phyloP scores from a whole-genome alignment of 768 basidiomycete species.

The Hygrocybe punicea region DNA sequence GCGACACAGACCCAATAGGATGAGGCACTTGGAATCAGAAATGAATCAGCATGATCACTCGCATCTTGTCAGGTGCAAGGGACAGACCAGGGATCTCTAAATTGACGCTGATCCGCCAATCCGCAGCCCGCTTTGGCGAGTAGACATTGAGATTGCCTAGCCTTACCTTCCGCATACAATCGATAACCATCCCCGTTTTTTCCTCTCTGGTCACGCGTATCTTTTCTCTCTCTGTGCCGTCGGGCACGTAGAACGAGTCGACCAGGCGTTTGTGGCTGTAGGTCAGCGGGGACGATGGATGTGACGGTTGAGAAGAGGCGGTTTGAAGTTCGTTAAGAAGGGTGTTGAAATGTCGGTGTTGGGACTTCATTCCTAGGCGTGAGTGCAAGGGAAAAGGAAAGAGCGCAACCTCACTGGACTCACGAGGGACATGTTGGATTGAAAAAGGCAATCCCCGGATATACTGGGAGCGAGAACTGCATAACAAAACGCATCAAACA shows the following conservation, averaged over 20 bases:
- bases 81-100: slow-evolving; percentile 81
- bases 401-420: slow-evolving; percentile 34
- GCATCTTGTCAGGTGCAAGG: not conserved
- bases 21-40: slow-evolving; percentile 49
- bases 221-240: slow-evolving; percentile 55
- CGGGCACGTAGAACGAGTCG: slow-evolving; percentile 71
- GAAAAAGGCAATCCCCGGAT: slow-evolving; percentile 68
- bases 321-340: slow-evolving; percentile 81
- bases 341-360: slow-evolving; percentile 83
- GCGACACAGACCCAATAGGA: slow-evolving; percentile 58
- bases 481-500: slow-evolving; percentile 6
- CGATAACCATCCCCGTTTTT: slow-evolving; percentile 59
- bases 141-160: slow-evolving; percentile 86
- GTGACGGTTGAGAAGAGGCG: slow-evolving; percentile 48
- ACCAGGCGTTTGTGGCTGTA: slow-evolving; percentile 76
- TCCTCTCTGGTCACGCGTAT: slow-evolving; percentile 84
- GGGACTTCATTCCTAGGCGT: slow-evolving; percentile 47
- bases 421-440: slow-evolving; percentile 90
- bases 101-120: slow-evolving; percentile 93
- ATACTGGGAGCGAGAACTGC: slow-evolving; percentile 69
- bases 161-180: slow-evolving; percentile 74
- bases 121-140: slow-evolving; percentile 75
- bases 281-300: slow-evolving; percentile 55
- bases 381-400: slow-evolving; percentile 5
- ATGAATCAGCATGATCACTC: not conserved